Evolutionary conservation across 768 basidiomycete species (phyloP).

Genomic region (Leccinellum rugosiceps): DNA sequence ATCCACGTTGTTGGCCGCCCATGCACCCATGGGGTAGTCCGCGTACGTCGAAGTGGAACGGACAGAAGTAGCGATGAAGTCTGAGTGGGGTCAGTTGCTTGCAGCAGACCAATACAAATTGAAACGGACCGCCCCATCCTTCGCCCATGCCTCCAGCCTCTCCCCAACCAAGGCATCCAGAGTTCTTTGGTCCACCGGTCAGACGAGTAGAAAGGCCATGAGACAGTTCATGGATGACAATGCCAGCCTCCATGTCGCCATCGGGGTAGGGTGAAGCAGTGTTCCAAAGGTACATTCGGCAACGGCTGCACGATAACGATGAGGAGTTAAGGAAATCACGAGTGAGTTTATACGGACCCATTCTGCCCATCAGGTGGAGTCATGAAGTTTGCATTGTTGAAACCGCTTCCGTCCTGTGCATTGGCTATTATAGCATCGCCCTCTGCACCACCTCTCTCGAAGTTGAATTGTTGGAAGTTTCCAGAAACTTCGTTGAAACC

Average conservation of each 20-base stretch:
- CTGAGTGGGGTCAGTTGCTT: constrained; percentile 27
- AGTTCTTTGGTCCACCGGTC: constrained; percentile 91
- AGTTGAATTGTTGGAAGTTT: constrained; percentile 99
- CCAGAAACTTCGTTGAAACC: constrained; percentile 91
- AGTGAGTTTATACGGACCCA: constrained; percentile 37
- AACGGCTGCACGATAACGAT: constrained; percentile 40
- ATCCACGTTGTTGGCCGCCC: constrained; percentile 75
- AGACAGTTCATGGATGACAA: constrained; percentile 86
- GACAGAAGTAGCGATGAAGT: constrained; percentile 85
- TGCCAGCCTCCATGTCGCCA: constrained; percentile 94
- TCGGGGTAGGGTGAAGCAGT: constrained; percentile 88
- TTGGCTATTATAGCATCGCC: constrained; percentile 91
- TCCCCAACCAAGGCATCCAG: constrained; percentile 93
- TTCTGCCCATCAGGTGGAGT: constrained; percentile 82
- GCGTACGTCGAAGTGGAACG: constrained; percentile 69
- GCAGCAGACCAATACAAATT: not conserved
- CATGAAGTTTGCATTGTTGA: constrained; percentile 92
- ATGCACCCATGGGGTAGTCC: constrained; percentile 90
- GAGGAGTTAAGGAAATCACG: not conserved
- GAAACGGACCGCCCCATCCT: constrained; percentile 77
- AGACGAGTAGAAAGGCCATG: constrained; percentile 93
- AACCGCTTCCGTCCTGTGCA: constrained; percentile 93
- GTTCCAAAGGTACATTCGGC: constrained; percentile 98
- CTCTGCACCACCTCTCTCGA: constrained; percentile 83
- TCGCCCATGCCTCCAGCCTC: constrained; percentile 98